Base-by-base conservation (phyloP, 805 yeast species). In the Candida boidinii region DNA sequence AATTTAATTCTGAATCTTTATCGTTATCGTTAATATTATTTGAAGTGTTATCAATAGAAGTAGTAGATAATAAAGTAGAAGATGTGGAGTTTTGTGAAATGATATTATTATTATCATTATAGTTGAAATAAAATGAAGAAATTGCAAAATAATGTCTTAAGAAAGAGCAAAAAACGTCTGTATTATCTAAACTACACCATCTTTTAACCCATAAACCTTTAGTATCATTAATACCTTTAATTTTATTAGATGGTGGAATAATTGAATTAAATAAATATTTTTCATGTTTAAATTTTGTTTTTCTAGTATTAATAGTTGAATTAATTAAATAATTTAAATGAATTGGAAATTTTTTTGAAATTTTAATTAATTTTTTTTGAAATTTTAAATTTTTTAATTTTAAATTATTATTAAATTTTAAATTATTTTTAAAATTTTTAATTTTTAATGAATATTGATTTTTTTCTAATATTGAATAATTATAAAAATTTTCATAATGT, bases 151-250 rank as follows among this genome's bases (percentile, higher is more conserved):
- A 77, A 48, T 78, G 83, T 38, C 79, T 67, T 30, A 76, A 56
- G 40, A 78, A 78, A 1, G 82, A 71, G 38, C 68, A 64, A 52
- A 77, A 77, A 3, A 77, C 56, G 43, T 74, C 78, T 34, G 73
- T 60, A 20, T 44, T 45, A 39, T 74, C 80, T 36, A 68, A 56
- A 31, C 65, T 58, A 34, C 68, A 62, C 84, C 84, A 78, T 42
- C 76, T 58, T 36, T 66, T 58, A 8, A 74, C 78, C 85, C 85
- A 77, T 17, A 62, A 46, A 5, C 80, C 83, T 37, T 59, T 67
- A 7, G 82, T 75, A 38, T 77, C 77, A 11, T 61, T 47, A 29
- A 75, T 70, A 7, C 79, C 76, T 21, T 41, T 32, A 50, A 61
- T 51, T 21, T 57, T 56, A 1, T 42, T 48, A 10, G 32, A 39